Conservation (phyloP, 2,329 filamentous ascomycete species). For the Calonectria pteridis region DNA sequence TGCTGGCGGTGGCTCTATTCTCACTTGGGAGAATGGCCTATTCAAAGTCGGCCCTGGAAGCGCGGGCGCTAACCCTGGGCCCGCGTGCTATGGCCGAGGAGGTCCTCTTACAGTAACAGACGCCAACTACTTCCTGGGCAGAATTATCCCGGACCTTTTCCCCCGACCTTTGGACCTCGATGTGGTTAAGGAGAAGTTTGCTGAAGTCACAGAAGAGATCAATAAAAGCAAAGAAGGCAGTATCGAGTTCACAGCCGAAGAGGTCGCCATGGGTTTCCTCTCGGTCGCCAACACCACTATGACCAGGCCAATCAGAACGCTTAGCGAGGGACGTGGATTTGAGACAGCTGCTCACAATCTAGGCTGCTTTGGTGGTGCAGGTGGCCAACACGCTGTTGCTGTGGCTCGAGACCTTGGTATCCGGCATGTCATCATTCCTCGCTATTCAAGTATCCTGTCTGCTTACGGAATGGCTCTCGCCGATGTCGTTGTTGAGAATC, state of each 20-base stretch:
- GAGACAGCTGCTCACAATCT: constrained; percentile 51
- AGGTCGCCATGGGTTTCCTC: constrained; percentile 52
- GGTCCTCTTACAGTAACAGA: constrained; percentile 79
- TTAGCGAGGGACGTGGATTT: constrained; percentile 52
- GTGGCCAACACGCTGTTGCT: constrained; percentile 55
- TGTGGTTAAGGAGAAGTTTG: constrained; percentile 52
- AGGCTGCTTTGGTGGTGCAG: constrained; percentile 50
- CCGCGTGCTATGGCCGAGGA: constrained; percentile 77
- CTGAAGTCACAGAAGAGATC: constrained; percentile 52
- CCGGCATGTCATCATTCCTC: constrained; percentile 54
- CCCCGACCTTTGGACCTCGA: constrained; percentile 63
- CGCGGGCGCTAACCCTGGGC: constrained; percentile 77
- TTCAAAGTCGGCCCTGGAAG: constrained; percentile 73
- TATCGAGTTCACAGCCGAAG: constrained; percentile 40
- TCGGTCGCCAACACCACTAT: constrained; percentile 52
- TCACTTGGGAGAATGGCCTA: constrained; percentile 77
- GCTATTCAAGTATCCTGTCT: constrained; percentile 58
- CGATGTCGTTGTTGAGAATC: constrained; percentile 54
- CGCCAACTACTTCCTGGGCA: constrained; percentile 75
- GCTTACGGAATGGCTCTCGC: constrained; percentile 58
- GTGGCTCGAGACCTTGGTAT: constrained; percentile 55
- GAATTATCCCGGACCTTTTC: constrained; percentile 70
- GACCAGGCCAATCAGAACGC: constrained; percentile 50
- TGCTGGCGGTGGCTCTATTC: constrained; percentile 59
- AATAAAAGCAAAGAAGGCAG: constrained; percentile 50